Evolutionary conservation across 2,329 filamentous ascomycete species (phyloP), one percentile per base, ranked within the genome.

Genomic region (Parafenestella ontariensis): DNA sequence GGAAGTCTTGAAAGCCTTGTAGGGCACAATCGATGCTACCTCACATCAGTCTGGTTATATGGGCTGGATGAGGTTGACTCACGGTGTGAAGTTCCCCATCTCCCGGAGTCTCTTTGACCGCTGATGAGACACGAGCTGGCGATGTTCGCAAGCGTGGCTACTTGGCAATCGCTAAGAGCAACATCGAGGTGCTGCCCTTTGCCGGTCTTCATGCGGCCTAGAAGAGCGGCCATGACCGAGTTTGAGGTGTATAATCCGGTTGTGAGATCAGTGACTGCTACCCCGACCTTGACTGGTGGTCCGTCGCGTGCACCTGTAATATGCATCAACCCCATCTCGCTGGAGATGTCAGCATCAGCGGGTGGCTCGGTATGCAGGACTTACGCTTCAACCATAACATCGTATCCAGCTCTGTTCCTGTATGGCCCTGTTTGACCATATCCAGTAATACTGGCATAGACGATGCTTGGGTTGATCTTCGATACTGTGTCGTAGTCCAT

Each of bases 21-120:
- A 99, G 0, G 95, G 95, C 0, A 99, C 95, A 72, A 99, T 98
- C 0, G 92, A 96, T n/a, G 94, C 90, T 93, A 54, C 7, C 13
- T n/a, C 5, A 13, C 36, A 51, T 69, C 34, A 72, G 61, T 41
- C 11, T 15, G 1, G 5, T 1, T 1, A 3, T 9, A 3, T 11
- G n/a, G 15, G 17, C 17, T 2, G 13, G 17, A 5, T 15, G 4
- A 18, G 7, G n/a, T 8, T 17, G 17, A 74, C 80, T 69, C 79
- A 91, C 90, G 95, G 81, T 99, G 95, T 39, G 94, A 94, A 3
- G 95, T 99, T 6, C 95, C 95, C 94, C 95, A 98, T 60, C 95
- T 84, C 0, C 95, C 95, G 0, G 87, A 85, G 72, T 99, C 95
- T 63, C 89, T 89, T 76, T 96, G 79, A 1, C 93, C 93, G 65